Percentiles rank a stretch among this genome's conserved stretches.
Conservation (phyloP, 495 filamentous ascomycete species). For the Mytilinidion resinicola region DNA sequence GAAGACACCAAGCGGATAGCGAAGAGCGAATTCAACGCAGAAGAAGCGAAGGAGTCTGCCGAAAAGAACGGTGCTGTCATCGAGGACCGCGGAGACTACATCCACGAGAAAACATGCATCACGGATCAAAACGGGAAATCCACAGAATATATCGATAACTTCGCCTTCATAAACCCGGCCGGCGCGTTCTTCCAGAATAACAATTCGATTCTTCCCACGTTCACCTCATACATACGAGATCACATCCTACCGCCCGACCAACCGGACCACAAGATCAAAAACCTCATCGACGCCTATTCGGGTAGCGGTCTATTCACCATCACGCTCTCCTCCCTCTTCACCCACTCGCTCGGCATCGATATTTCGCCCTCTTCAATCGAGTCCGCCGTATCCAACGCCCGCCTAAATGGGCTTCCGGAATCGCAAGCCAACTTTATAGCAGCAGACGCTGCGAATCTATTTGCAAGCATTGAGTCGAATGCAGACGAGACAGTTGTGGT, state of each 20-base stretch:
- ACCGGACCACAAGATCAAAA: constrained; percentile 48
- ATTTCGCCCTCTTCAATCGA: constrained; percentile 64
- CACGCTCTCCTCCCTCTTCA: constrained; percentile 78
- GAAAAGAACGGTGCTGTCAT: constrained; percentile 22
- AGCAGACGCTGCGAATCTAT: constrained; percentile 76
- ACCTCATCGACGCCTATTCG: constrained; percentile 95
- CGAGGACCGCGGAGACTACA: constrained; percentile 42
- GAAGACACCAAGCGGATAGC: constrained; percentile 71
- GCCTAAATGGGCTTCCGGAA: constrained; percentile 61
- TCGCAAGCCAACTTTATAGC: constrained; percentile 66
- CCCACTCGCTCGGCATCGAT: constrained; percentile 61
- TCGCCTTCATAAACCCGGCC: constrained; percentile 81
- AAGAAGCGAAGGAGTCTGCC: constrained; percentile 7
- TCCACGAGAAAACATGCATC: constrained; percentile 76
- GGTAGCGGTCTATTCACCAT: constrained; percentile 96
- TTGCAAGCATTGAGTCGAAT: constrained; percentile 59
- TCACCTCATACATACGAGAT: constrained; percentile 85
- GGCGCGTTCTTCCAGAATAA: constrained; percentile 99
- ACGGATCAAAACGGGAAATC: constrained; percentile 74
- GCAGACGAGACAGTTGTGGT: constrained; percentile 79
- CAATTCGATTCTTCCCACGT: constrained; percentile 89
- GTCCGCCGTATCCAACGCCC: constrained; percentile 71
- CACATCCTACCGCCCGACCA: constrained; percentile 54
- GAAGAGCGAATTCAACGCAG: constrained; percentile 38
- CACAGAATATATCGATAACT: constrained; percentile 81